Percentiles rank a stretch among this genome's conserved stretches.
phyloP scores from a whole-genome alignment of 345 rosid genomes.

The Linum tenue region DNA sequence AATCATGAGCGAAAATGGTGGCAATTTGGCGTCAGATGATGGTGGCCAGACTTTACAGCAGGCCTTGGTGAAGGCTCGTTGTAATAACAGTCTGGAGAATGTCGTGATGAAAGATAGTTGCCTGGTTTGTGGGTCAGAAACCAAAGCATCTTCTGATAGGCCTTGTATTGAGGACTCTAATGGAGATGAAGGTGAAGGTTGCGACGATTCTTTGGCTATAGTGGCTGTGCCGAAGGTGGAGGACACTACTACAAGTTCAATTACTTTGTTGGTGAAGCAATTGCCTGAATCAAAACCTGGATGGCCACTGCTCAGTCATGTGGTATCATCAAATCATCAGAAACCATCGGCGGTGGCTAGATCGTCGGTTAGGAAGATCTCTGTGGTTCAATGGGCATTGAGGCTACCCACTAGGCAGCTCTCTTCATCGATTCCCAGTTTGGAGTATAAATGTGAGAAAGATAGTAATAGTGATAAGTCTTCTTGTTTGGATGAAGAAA shows the following conservation, averaged over 20 bases:
- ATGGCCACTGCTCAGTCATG: conserved; percentile 72
- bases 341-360: conserved; percentile 16
- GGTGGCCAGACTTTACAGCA: conserved; percentile 31
- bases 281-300: conserved; percentile 62
- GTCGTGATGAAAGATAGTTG: conserved; percentile 27
- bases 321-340: conserved; percentile 21
- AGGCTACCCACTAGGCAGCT: conserved; percentile 21
- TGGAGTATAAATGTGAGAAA: conserved; percentile 5
- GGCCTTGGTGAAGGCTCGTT: conserved; percentile 34
- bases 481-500: conserved; percentile 17
- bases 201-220: conserved; percentile 41
- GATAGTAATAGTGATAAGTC: neutral
- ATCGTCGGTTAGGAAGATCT: conserved; percentile 42
- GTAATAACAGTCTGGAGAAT: conserved; percentile 19
- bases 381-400: conserved; percentile 24
- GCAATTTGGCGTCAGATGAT: conserved; percentile 12
- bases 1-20: conserved; percentile 34
- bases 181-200: conserved; percentile 15
- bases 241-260: conserved; percentile 31
- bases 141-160: conserved; percentile 14
- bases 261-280: conserved; percentile 32
- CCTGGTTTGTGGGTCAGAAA: conserved; percentile 45
- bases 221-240: conserved; percentile 38
- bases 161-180: conserved; percentile 16
- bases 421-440: conserved; percentile 5